These are phyloP conservation scores for Ceratocystis colombiana DNA, from an alignment of 2,329 filamentous ascomycete genomes.

Conservation along the genomic window DNA sequence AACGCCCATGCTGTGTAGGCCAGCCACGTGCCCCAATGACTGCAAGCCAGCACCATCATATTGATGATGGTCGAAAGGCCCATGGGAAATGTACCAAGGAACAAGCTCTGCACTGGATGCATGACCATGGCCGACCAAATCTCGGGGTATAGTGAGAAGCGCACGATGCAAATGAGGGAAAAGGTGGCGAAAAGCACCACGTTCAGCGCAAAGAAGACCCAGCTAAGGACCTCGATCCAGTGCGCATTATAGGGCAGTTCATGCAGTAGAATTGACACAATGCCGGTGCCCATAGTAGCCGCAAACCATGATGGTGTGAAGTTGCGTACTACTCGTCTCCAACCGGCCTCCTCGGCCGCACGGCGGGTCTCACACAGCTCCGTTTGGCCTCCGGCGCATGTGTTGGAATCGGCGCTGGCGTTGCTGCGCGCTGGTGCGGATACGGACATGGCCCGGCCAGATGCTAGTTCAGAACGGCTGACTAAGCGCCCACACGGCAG, in stretches of 20 bases:
- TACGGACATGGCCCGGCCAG: not conserved
- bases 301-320: constrained; percentile 51
- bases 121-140: constrained; percentile 57
- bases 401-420: not conserved
- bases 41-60: constrained; percentile 52
- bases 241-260: constrained; percentile 50
- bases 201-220: constrained; percentile 53
- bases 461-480: not conserved
- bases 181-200: constrained; percentile 47
- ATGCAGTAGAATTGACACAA: constrained; percentile 53
- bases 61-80: constrained; percentile 58
- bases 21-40: constrained; percentile 52
- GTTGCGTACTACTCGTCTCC: constrained; percentile 41
- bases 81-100: constrained; percentile 60
- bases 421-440: not conserved
- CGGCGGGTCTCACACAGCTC: not conserved
- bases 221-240: constrained; percentile 51
- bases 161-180: constrained; percentile 43
- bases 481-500: constrained; percentile 18
- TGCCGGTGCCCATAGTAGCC: constrained; percentile 57
- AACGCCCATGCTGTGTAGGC: constrained; percentile 45
- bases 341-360: constrained; percentile 33
- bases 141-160: constrained; percentile 55
- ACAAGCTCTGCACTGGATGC: constrained; percentile 57
- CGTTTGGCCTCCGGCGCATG: not conserved